phyloP scores from a whole-genome alignment of 805 yeast species.

The Schwanniomyces pseudopolymorphus region DNA sequence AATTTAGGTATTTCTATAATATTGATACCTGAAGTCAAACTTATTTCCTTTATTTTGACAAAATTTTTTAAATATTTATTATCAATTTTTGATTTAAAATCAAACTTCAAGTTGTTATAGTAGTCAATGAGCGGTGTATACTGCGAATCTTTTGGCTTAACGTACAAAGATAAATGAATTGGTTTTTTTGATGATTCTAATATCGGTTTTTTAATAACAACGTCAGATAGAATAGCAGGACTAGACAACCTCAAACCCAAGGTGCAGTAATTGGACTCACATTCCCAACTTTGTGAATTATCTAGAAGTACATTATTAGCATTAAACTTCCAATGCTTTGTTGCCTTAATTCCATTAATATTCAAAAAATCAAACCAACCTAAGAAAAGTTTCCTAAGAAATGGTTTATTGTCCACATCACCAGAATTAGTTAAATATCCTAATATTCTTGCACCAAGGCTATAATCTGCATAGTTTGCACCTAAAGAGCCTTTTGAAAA shows the following conservation, averaged over 20 bases:
- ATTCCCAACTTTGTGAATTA: slow-evolving; percentile 33
- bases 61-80: slow-evolving; percentile 31
- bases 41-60: slow-evolving; percentile 26
- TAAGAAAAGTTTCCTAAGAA: slow-evolving; percentile 26
- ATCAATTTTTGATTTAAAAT: slow-evolving; percentile 3
- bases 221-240: slow-evolving; percentile 35
- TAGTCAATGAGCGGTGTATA: slow-evolving; percentile 16
- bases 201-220: slow-evolving; percentile 21
- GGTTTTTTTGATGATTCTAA: slow-evolving; percentile 15
- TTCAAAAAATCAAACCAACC: slow-evolving; percentile 42
- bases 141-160: slow-evolving; percentile 28
- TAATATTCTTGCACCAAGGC: slow-evolving; percentile 36
- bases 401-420: slow-evolving; percentile 14
- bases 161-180: slow-evolving; percentile 20
- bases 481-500: slow-evolving; percentile 34
- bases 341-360: slow-evolving; percentile 20
- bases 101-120: slow-evolving; percentile 13
- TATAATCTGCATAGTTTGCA: slow-evolving; percentile 40
- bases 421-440: slow-evolving; percentile 38
- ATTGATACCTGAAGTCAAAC: slow-evolving; percentile 14
- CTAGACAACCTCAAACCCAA: slow-evolving; percentile 35
- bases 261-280: slow-evolving; percentile 27
- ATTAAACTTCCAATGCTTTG: slow-evolving; percentile 27
- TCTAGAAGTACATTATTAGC: slow-evolving; percentile 40
- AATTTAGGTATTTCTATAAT: slow-evolving; percentile 34